Percentiles rank a stretch among this genome's conserved stretches.
phyloP scores from a whole-genome alignment of 1,284 basidiomycete genomes.

The Termitomyces sp. region DNA sequence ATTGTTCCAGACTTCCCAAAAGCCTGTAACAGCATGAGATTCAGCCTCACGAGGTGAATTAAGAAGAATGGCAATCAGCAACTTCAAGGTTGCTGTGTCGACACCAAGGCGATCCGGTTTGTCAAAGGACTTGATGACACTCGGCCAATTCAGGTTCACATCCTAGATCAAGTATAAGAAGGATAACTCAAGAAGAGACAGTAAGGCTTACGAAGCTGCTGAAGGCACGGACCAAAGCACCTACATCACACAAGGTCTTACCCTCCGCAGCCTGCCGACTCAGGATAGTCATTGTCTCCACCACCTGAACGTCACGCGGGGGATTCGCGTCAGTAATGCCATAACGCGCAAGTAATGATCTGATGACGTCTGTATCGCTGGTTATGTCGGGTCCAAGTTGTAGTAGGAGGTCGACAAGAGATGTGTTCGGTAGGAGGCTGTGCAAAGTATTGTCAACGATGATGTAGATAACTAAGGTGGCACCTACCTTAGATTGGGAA shows the following conservation, averaged over 20 bases:
- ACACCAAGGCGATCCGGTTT: slow-evolving; percentile 72
- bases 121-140: slow-evolving; percentile 76
- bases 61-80: slow-evolving; percentile 74
- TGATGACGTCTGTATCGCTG: slow-evolving; percentile 62
- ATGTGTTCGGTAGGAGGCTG: slow-evolving; percentile 61
- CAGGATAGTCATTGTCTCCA: slow-evolving; percentile 64
- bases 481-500: slow-evolving; percentile 59
- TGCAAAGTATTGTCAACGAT: slow-evolving; percentile 4
- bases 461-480: slow-evolving; percentile 10
- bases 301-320: slow-evolving; percentile 62
- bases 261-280: slow-evolving; percentile 69
- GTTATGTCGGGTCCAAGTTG: slow-evolving; percentile 76
- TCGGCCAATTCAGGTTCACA: slow-evolving; percentile 70
- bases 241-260: slow-evolving; percentile 66
- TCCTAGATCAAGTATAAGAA: slow-evolving; percentile 34
- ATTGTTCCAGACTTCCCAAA: slow-evolving; percentile 84
- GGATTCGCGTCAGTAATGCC: slow-evolving; percentile 64
- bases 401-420: slow-evolving; percentile 67
- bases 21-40: slow-evolving; percentile 73
- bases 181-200: slow-evolving; percentile 10
- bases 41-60: slow-evolving; percentile 67
- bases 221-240: slow-evolving; percentile 67
- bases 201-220: slow-evolving; percentile 55
- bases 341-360: slow-evolving; percentile 65
- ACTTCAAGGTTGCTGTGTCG: slow-evolving; percentile 77